Evolutionary conservation across 1,139 yeast genomes (phyloP).

Genomic region (Torulaspora pretoriensis): DNA sequence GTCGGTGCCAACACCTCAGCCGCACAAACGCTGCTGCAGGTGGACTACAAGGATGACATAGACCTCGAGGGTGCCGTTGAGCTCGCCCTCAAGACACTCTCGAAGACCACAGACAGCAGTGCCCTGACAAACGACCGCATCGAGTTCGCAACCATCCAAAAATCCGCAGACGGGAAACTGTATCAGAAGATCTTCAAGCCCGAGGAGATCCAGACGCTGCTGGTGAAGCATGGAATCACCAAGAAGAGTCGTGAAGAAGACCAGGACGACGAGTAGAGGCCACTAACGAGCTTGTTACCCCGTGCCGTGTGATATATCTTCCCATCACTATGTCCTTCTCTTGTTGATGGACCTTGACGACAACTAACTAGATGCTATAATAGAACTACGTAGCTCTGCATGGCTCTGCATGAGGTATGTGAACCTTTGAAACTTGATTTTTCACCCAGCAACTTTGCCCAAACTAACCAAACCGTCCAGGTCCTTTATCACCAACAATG

Average conservation of each 20-base stretch:
- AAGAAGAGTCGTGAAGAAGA: slow-evolving; percentile 49
- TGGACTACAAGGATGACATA: slow-evolving; percentile 85
- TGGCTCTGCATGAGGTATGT: slow-evolving; percentile 11
- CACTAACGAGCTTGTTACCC: not conserved
- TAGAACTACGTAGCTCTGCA: slow-evolving; percentile 1
- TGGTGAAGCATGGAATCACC: slow-evolving; percentile 70
- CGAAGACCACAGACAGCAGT: slow-evolving; percentile 91
- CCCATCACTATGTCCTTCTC: not conserved
- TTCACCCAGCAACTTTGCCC: not conserved
- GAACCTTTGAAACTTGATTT: not conserved
- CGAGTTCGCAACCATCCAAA: slow-evolving; percentile 79
- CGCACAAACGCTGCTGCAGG: slow-evolving; percentile 91
- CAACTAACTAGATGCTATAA: slow-evolving; percentile 1
- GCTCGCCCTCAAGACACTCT: slow-evolving; percentile 83
- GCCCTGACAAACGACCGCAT: slow-evolving; percentile 81
- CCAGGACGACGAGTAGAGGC: slow-evolving; percentile 16
- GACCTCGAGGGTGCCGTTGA: slow-evolving; percentile 75
- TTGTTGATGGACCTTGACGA: not conserved
- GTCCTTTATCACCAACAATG: slow-evolving; percentile 38
- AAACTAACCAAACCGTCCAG: slow-evolving; percentile 16
- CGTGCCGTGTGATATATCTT: slow-evolving; percentile 2
- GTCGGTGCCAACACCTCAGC: slow-evolving; percentile 96
- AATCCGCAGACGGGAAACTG: slow-evolving; percentile 47
- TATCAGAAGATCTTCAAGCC: slow-evolving; percentile 77
- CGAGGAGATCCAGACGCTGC: slow-evolving; percentile 65